These are phyloP conservation scores for Coelastrella sp. DNA, from an alignment of 139 green algal genomes.

Conservation along the genomic window DNA sequence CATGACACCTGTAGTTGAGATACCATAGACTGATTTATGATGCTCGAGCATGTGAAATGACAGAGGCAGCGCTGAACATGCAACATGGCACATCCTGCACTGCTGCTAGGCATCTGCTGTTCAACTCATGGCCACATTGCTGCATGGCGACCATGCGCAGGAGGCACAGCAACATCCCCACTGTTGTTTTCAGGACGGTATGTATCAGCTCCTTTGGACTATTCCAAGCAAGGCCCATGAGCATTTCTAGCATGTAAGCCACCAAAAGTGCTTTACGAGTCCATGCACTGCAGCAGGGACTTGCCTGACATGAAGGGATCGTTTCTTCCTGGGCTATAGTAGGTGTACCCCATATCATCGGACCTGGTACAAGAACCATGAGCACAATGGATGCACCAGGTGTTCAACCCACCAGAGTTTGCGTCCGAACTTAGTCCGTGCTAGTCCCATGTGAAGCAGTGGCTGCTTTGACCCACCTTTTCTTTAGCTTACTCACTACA, in stretches of 20 bases:
- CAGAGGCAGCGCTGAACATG: too few relatives aligned
- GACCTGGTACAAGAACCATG: not conserved
- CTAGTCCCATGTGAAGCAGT: not conserved
- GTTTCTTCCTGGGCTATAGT: slow-evolving; percentile 5
- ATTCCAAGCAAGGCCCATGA: not conserved
- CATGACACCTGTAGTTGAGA: slow-evolving; percentile 63
- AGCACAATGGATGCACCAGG: too few relatives aligned
- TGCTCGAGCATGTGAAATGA: not conserved
- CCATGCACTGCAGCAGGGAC: not conserved
- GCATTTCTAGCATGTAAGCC: not conserved
- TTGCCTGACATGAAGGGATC: slow-evolving; percentile 37
- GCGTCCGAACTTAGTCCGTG: not conserved
- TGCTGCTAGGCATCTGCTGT: too few relatives aligned
- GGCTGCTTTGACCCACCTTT: slow-evolving; percentile 10
- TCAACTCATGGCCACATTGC: too few relatives aligned
- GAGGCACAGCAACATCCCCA: too few relatives aligned
- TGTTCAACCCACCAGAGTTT: not conserved
- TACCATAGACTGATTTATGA: not conserved
- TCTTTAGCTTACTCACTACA: not conserved
- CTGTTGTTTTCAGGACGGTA: too few relatives aligned
- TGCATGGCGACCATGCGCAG: too few relatives aligned
- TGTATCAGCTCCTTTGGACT: too few relatives aligned
- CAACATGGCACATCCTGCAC: too few relatives aligned
- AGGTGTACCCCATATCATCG: not conserved
- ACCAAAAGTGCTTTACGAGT: not conserved